Evolutionary conservation across 2,329 filamentous ascomycete species (phyloP).

Genomic region (Alternaria rosae): DNA sequence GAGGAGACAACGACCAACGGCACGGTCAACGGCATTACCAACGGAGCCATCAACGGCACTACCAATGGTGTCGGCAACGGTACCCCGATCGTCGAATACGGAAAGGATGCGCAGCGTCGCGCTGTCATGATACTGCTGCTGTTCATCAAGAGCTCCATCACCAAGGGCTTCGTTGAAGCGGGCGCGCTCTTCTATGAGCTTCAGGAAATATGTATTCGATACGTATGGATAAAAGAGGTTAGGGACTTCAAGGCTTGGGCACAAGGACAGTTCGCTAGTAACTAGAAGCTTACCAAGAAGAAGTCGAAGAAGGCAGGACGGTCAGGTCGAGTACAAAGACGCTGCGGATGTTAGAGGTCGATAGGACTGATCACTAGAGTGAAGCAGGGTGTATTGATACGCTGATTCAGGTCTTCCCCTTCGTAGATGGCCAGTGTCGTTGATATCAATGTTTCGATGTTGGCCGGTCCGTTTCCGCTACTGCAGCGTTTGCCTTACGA

Average conservation of each 20-base stretch:
- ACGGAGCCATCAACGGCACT: background rate
- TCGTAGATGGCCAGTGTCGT: background rate
- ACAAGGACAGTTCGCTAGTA: background rate
- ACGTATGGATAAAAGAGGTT: conserved; percentile 52
- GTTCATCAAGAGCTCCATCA: conserved; percentile 50
- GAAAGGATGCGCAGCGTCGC: conserved; percentile 47
- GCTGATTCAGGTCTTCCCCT: background rate
- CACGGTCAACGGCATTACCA: background rate
- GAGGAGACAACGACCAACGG: conserved; percentile 6
- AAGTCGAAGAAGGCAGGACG: background rate
- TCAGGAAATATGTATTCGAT: conserved; percentile 51
- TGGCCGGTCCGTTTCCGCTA: background rate
- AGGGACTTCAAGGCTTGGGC: conserved; percentile 48
- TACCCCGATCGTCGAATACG: conserved; percentile 27
- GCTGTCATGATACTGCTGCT: conserved; percentile 48
- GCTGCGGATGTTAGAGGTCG: background rate
- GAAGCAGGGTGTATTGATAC: background rate
- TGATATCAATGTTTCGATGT: background rate
- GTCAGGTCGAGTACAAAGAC: background rate
- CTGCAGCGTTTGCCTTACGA: conserved; percentile 1
- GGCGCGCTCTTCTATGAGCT: conserved; percentile 51
- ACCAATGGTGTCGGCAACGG: conserved; percentile 5
- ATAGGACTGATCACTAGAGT: background rate
- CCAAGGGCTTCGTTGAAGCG: conserved; percentile 39
- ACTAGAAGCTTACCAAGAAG: conserved; percentile 18